Conservation (phyloP, 108 stramenopile species). For the Cylindrotheca closterium region DNA sequence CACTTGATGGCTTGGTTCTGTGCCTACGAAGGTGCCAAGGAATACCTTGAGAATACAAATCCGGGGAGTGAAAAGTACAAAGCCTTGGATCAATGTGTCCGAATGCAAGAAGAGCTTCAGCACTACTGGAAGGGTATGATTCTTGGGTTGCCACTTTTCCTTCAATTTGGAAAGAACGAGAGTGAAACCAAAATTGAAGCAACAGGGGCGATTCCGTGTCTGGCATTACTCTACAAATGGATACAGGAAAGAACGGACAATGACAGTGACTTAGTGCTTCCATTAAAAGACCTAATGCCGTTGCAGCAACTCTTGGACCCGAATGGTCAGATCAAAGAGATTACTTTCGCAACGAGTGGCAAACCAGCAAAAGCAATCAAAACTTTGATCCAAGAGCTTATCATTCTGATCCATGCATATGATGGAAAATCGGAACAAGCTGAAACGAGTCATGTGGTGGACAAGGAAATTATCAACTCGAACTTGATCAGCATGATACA, state of each 20-base stretch:
- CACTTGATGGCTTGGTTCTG: constrained; percentile 8
- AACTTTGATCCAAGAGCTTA: constrained; percentile 15
- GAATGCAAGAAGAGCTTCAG: constrained; percentile 1
- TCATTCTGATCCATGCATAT: constrained; percentile 6
- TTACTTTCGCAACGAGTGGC: too few species aligned
- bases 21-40: constrained; percentile 11
- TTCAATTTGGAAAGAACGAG: not conserved
- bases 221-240: too few species aligned
- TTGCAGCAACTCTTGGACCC: too few species aligned
- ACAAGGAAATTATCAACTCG: not conserved
- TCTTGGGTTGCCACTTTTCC: not conserved
- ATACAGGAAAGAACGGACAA: too few species aligned
- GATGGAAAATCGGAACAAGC: not conserved
- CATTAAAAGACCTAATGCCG: too few species aligned
- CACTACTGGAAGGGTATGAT: constrained; percentile 14
- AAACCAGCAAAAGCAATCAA: not conserved
- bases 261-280: too few species aligned
- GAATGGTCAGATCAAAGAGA: too few species aligned
- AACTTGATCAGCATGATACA: constrained; percentile 2
- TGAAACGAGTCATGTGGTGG: not conserved
- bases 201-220: too few species aligned
- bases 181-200: too few species aligned
- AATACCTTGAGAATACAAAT: not conserved
- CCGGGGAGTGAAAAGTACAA: not conserved
- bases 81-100: constrained; percentile 11